Evolutionary conservation across 2,329 filamentous ascomycete species (phyloP).

Genomic region (Karstenula rhodostoma): DNA sequence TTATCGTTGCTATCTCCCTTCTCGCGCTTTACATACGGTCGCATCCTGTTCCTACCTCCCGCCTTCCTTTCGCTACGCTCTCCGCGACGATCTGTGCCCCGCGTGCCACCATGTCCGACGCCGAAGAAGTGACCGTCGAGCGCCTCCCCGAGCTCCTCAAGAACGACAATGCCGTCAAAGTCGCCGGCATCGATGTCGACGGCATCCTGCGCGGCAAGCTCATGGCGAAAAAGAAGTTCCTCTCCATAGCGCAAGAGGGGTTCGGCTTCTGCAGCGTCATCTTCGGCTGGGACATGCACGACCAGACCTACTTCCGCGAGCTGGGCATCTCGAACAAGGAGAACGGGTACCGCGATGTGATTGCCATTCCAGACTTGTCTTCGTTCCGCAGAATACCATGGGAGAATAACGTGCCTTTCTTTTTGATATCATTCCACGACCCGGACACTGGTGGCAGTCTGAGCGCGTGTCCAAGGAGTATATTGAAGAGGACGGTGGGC

Average conservation of each 20-base stretch:
- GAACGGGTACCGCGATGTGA: conserved; percentile 86
- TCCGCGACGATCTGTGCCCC: background rate
- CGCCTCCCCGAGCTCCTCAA: conserved; percentile 72
- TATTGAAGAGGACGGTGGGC: conserved; percentile 72
- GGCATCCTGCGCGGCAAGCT: conserved; percentile 88
- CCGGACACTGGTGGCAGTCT: conserved; percentile 77
- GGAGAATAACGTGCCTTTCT: conserved; percentile 87
- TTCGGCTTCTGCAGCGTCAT: conserved; percentile 96
- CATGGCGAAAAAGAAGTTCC: conserved; percentile 91
- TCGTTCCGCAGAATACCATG: conserved; percentile 87
- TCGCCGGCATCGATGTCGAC: conserved; percentile 87
- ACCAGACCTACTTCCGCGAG: conserved; percentile 86
- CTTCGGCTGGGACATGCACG: conserved; percentile 98
- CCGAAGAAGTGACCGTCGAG: conserved; percentile 64
- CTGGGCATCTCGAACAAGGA: conserved; percentile 87
- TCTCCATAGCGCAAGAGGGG: conserved; percentile 79
- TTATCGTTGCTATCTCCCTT: conserved; percentile 9
- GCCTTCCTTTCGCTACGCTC: conserved; percentile 2
- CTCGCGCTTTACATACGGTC: conserved; percentile 7
- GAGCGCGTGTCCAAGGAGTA: conserved; percentile 79
- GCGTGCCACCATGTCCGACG: conserved; percentile 31
- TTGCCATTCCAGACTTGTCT: conserved; percentile 80
- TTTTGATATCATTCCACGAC: conserved; percentile 83
- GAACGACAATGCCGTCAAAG: conserved; percentile 80
- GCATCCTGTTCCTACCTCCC: background rate